Conservation (phyloP, 345 rosid species). For the Odontarrhena argentea region DNA sequence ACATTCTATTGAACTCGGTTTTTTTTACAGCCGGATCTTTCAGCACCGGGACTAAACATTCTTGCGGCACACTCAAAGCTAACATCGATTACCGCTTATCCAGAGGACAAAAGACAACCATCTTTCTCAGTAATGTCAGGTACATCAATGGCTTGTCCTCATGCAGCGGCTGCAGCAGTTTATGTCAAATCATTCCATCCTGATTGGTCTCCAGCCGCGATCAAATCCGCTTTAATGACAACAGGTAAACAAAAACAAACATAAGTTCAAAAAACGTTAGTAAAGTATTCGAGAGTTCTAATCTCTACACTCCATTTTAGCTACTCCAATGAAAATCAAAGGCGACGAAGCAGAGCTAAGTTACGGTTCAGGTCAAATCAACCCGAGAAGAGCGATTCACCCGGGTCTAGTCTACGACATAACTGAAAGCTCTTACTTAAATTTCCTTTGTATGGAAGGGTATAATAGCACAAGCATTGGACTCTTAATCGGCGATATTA, state of each 20-base stretch:
- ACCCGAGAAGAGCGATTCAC: constrained; percentile 62
- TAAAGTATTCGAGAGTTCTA: background rate
- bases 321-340: constrained; percentile 63
- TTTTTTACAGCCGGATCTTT: constrained; percentile 70
- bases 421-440: constrained; percentile 49
- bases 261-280: background rate
- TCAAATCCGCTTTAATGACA: constrained; percentile 92
- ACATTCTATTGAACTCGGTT: background rate
- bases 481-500: constrained; percentile 43
- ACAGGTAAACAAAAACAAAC: constrained; percentile 51
- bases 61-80: constrained; percentile 69
- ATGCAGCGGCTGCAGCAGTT: constrained; percentile 73
- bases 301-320: constrained; percentile 43
- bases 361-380: constrained; percentile 80
- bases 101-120: constrained; percentile 47
- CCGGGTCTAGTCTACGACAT: constrained; percentile 82
- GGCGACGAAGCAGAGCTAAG: constrained; percentile 53
- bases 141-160: constrained; percentile 95
- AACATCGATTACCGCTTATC: constrained; percentile 46
- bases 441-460: constrained; percentile 78
- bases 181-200: constrained; percentile 85
- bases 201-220: constrained; percentile 81
- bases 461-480: constrained; percentile 62
- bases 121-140: constrained; percentile 69
- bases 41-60: constrained; percentile 83